phyloP scores from a whole-genome alignment of 2,329 filamentous ascomycete genomes.

The Aspergillus quadrilineatus region DNA sequence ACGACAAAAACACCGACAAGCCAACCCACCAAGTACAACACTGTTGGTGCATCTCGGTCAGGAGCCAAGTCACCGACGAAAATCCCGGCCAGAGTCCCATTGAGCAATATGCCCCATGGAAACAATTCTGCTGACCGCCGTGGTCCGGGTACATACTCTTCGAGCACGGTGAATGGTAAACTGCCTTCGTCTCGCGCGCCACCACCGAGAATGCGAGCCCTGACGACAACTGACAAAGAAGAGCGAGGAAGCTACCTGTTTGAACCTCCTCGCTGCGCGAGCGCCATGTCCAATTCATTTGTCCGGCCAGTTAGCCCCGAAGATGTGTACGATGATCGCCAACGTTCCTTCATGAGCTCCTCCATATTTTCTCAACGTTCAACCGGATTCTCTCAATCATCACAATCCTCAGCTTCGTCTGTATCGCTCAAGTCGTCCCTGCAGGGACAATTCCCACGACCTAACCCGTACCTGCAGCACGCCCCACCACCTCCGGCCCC shows the following conservation, averaged over 20 bases:
- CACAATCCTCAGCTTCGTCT: slow-evolving; percentile 44
- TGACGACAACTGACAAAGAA: slow-evolving; percentile 56
- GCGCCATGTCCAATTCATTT: slow-evolving; percentile 49
- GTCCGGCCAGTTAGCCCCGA: slow-evolving; percentile 67
- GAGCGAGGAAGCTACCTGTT: slow-evolving; percentile 35
- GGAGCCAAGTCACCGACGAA: slow-evolving; percentile 49
- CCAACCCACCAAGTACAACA: slow-evolving; percentile 42
- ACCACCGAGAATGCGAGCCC: slow-evolving; percentile 89
- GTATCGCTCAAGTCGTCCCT: slow-evolving; percentile 35
- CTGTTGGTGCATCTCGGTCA: slow-evolving; percentile 28
- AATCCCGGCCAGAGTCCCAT: slow-evolving; percentile 48
- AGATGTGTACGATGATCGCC: slow-evolving; percentile 77
- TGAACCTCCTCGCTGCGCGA: slow-evolving; percentile 52
- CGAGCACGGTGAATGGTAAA: slow-evolving; percentile 47
- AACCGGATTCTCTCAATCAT: slow-evolving; percentile 40
- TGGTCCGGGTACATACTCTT: slow-evolving; percentile 42
- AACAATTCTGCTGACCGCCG: slow-evolving; percentile 80
- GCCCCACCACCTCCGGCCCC: slow-evolving; percentile 43
- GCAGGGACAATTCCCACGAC: slow-evolving; percentile 31
- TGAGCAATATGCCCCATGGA: slow-evolving; percentile 48
- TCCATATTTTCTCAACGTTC: slow-evolving; percentile 43
- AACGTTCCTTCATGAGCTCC: slow-evolving; percentile 48
- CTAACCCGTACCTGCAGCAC: slow-evolving; percentile 38
- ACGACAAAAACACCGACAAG: slow-evolving; percentile 48
- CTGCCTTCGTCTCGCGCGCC: slow-evolving; percentile 59